Evolutionary conservation across 208 protist species (phyloP), one percentile per base, ranked within the genome.

Genomic region (Trypanosoma scelopori): DNA sequence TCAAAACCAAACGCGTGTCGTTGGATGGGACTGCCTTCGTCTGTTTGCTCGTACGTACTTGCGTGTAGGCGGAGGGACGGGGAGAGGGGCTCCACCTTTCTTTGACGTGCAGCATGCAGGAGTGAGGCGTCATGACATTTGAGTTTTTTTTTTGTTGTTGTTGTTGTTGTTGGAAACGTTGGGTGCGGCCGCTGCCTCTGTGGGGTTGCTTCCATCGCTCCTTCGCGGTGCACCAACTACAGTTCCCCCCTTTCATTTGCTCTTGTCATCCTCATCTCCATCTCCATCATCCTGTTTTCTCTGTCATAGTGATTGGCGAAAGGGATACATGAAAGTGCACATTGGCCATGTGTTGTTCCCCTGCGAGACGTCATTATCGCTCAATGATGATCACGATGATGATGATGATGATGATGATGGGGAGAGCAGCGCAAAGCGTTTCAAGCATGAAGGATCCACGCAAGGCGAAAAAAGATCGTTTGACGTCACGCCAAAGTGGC

Each of bases 261-360:
- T n/a, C n/a, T n/a, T n/a, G n/a, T n/a, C n/a, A n/a, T n/a, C n/a
- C n/a, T n/a, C n/a, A n/a, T n/a, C n/a, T 12, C 12, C 32, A 46
- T 25, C 6, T 42, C 23, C 39, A 43, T 56, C 47, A 5, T 65
- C 56, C 46, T 56, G 55, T 27, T 32, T 51, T 30, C 16, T 51
- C 46, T 47, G 16, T 59, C 49, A 30, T 13, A 1, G 57, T 51
- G 25, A 50, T 42, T 37, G 37, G 18, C 48, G 32, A 28, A 63
- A 18, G 11, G 42, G 43, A 25, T 55, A n/a, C 37, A 64, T 65
- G 52, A 27, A 23, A 7, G 61, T 73, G 46, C 32, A 52, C 25
- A 51, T 78, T 59, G 73, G 66, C 1, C 69, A 78, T 53, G 30
- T 78, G n/a, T 22, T 78, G 1, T 64, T 78, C 41, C 66, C 73